A percentile compares a stretch with the other conserved stretches of the same genome.
phyloP scores from a whole-genome alignment of 345 rosid species.

The Rhodamnia argentea region DNA sequence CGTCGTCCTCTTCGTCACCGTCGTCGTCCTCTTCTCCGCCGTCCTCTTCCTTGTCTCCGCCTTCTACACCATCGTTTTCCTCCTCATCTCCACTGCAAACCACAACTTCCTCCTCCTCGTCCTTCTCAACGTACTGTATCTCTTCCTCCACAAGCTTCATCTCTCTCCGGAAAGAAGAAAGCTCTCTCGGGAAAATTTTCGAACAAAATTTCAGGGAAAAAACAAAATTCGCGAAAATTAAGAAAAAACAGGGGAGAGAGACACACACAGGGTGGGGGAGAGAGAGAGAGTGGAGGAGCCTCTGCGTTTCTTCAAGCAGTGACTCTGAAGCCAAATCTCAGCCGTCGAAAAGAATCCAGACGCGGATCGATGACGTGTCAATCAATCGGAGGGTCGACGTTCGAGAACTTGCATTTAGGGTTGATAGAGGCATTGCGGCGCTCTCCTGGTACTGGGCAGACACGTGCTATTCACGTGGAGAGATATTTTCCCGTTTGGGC shows the following conservation, averaged over 20 bases:
- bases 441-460: neutral
- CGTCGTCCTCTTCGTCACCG: neutral
- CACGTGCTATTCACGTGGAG: neutral
- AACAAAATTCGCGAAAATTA: neutral
- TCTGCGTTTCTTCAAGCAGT: constrained; percentile 1
- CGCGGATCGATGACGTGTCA: constrained; percentile 15
- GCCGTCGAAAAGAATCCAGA: neutral
- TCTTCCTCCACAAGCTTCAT: constrained; percentile 5
- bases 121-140: neutral
- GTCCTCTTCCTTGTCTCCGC: neutral
- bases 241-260: neutral
- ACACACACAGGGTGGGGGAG: neutral
- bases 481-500: neutral
- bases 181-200: neutral
- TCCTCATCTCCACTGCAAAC: constrained; percentile 2
- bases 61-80: constrained; percentile 2
- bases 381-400: constrained; percentile 4
- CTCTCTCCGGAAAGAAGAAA: neutral
- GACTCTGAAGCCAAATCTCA: neutral
- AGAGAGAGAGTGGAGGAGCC: neutral
- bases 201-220: neutral
- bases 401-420: neutral
- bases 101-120: constrained; percentile 1
- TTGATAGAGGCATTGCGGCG: neutral
- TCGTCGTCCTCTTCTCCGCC: neutral